Base-by-base conservation (phyloP, 352 stramenopile species). In the Phytophthora chlamydospora region DNA sequence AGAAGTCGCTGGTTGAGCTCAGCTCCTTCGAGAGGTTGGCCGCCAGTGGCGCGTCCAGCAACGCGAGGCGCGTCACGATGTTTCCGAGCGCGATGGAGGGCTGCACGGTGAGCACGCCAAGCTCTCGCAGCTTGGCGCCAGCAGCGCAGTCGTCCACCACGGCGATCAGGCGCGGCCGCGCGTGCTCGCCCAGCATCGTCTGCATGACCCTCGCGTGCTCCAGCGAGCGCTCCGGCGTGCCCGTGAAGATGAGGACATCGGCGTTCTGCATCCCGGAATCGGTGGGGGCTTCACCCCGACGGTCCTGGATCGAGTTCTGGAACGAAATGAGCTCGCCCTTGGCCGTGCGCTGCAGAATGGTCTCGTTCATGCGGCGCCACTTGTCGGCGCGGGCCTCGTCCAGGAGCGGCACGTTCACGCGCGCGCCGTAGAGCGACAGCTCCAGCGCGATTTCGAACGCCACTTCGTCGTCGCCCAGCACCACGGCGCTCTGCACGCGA, bases 41-140 rank as follows among this genome's bases (percentile, higher is more conserved):
- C 16, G 74, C 74, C 6, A 78, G 66, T 7, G 68, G 63, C 10
- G 62, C 58, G 16, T 87, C 76, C 29, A 89, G 54, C 38, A 89
- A 54, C 11, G 78, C 76, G 49, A 86, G 74, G 21, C 76, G 76
- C 11, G 78, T 88, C 17, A 76, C 72, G 50, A 88, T 87, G 55
- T 88, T 88, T 21, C 78, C 76, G 17, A 90, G 65, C 14, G 78
- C 78, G 34, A 90, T 85, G n/a, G 78, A 81, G 39, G 80, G 78
- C 63, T 88, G 78, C 9, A 90, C 71, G 4, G 73, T 82, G 31
- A 90, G 68, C 45, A 90, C 80, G 5, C 75, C 78, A 27, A 85
- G 64, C n/a, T 84, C 65, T 6, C 75, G 73, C 52, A 90, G 58
- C 46, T 76, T 50, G 31, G 75, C 53, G 19, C 65, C 75, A 45